Percentiles rank a stretch among this genome's conserved stretches.
Conservation (phyloP, 768 basidiomycete species). For the Leccinum boreale region DNA sequence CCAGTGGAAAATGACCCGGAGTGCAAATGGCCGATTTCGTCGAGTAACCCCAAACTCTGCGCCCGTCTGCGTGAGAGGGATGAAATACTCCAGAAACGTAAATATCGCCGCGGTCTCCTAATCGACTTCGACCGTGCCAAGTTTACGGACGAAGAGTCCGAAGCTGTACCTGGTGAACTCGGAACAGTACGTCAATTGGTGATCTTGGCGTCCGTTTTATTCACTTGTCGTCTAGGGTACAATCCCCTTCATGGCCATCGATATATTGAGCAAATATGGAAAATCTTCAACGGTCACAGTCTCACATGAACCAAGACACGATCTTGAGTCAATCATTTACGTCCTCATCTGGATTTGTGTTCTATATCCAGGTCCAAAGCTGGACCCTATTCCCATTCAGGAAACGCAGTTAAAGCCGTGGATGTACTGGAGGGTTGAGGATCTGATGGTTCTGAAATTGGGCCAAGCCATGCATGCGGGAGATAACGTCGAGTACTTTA, state of each 20-base stretch:
- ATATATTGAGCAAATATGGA: not conserved
- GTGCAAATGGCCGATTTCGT: not conserved
- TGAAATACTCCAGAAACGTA: not conserved
- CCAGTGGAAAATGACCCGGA: not conserved
- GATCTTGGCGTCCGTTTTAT: no score
- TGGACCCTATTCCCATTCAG: not conserved
- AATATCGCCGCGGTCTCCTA: not conserved
- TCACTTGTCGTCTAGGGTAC: not conserved
- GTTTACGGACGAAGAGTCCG: not conserved
- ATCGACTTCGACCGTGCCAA: constrained; percentile 1
- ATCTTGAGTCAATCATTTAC: not conserved
- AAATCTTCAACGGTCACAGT: not conserved
- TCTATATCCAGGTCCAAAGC: not conserved
- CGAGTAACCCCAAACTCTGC: not conserved
- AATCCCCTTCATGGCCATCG: constrained; percentile 5
- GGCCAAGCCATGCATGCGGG: no score
- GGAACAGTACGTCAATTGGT: not conserved
- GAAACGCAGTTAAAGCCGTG: not conserved
- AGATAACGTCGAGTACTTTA: no score
- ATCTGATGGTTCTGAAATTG: not conserved
- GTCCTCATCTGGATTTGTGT: not conserved
- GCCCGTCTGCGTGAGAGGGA: not conserved
- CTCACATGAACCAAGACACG: not conserved
- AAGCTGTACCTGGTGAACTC: not conserved
- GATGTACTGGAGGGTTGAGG: not conserved